These are phyloP conservation scores for Trichocladium antarcticum DNA, from an alignment of 495 filamentous ascomycete genomes.

Conservation along the genomic window DNA sequence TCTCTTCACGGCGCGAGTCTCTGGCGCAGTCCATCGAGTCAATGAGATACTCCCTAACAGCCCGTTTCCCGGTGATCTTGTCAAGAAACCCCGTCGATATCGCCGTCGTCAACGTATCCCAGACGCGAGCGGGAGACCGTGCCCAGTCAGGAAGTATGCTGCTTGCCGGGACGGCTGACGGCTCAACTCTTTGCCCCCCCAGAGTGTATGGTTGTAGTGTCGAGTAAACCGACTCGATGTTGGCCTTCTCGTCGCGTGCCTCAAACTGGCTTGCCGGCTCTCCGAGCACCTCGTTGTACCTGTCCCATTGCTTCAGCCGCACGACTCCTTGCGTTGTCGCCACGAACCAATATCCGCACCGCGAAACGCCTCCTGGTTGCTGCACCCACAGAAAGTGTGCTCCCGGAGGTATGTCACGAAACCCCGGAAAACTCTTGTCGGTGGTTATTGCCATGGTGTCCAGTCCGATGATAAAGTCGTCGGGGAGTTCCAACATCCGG, in stretches of 20 bases:
- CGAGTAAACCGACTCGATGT: constrained; percentile 27
- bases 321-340: constrained; percentile 31
- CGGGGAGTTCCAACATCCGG: constrained; percentile 31
- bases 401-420: constrained; percentile 48
- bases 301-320: constrained; percentile 51
- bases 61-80: constrained; percentile 36
- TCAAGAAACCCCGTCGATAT: constrained; percentile 39
- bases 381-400: constrained; percentile 50
- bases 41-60: constrained; percentile 40
- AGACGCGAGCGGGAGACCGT: constrained; percentile 19
- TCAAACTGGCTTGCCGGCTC: constrained; percentile 31
- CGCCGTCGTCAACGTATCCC: constrained; percentile 38
- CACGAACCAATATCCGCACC: constrained; percentile 51
- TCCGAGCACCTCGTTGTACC: constrained; percentile 37
- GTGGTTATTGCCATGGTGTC: constrained; percentile 34
- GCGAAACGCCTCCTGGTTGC: constrained; percentile 35
- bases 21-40: constrained; percentile 33
- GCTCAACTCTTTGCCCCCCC: neutral
- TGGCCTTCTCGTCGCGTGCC: constrained; percentile 23
- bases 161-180: neutral
- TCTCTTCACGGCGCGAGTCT: neutral
- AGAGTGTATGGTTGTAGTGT: constrained; percentile 32
- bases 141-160: neutral
- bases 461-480: constrained; percentile 35
- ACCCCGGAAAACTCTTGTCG: constrained; percentile 38